Base-by-base conservation (phyloP, 2,329 filamentous ascomycete genomes). In the Chlorencoelia australis region DNA sequence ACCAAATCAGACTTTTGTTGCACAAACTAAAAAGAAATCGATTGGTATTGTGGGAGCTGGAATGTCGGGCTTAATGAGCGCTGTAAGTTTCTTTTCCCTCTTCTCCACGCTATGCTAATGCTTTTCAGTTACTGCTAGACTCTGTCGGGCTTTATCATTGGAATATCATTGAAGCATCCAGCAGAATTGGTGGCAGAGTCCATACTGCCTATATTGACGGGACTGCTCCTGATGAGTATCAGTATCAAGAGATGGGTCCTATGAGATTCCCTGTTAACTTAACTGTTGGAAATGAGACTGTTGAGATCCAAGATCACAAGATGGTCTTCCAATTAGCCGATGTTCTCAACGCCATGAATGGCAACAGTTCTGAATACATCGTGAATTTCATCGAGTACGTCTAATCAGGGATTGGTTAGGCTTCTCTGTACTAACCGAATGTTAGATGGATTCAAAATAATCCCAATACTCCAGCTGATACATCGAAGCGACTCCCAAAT, bases 21-120 rank as follows among this genome's bases (percentile, higher is more conserved):
- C 62, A 3, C 56, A 63, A 6, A 67, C 68, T 20, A 80, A 79
- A 59, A 61, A 56, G 43, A 76, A 75, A 53, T 58, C 61, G 30
- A 66, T 82, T 42, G 77, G 67, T 34, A 81, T 82, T 30, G 60
- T 81, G 4, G 78, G 78, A 11, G 77, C 69, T 9, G 77, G 77
- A 5, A 79, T 81, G 68, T 63, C 72, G 2, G 77, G 77, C 0
- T 55, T 82, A 30, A 74, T 80, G 67, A 79, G 42, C 34, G 30
- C 43, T 35, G 42, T 46, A 29, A 37, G 45, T n/a, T 43, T 16
- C 18, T 6, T 3, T 19, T 7, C 20, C 19, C 4, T 20, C 5
- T 20, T 9, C 3, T 19, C 21, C 17, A 20, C 16, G 16, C 25
- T 37, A 8, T 9, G 22, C 35, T 41, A 13, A 31, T n/a, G 11